Evolutionary conservation across 75 land plant genomes (phyloP).

Genomic region (Adiantum capillusveneris): DNA sequence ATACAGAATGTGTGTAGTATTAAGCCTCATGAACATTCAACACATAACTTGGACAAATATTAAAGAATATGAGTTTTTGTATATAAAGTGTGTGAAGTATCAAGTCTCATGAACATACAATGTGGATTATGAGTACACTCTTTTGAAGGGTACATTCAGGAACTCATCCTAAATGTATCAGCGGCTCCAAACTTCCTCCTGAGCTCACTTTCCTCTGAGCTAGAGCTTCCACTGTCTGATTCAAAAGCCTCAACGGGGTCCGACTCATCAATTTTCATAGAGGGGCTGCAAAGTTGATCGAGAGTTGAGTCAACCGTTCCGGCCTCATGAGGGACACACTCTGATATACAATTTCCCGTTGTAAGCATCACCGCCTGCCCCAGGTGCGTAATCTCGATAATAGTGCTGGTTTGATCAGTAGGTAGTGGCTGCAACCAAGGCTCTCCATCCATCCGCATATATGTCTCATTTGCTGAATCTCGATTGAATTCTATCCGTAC

Average conservation of each 20-base stretch:
- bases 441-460: constrained; percentile 93
- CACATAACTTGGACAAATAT: no score
- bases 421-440: constrained; percentile 98
- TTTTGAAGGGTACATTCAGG: no score
- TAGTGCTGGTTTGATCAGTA: constrained; percentile 53
- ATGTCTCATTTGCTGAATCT: constrained; percentile 56
- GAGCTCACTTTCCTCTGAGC: constrained; percentile 29
- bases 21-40: no score
- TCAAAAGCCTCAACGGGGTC: not conserved
- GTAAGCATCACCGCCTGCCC: constrained; percentile 83
- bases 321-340: constrained; percentile 33
- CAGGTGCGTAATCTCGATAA: constrained; percentile 76
- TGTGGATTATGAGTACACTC: no score
- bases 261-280: not conserved
- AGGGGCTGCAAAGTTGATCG: not conserved
- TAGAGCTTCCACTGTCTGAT: constrained; percentile 19
- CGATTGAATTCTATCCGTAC: constrained; percentile 78
- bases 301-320: not conserved
- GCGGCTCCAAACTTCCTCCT: constrained; percentile 73
- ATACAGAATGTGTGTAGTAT: no score
- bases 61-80: no score
- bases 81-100: no score
- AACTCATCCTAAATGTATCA: constrained; percentile 39
- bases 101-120: no score
- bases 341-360: constrained; percentile 44